Evolutionary conservation across 1,284 basidiomycete species (phyloP).

Genomic region (Cystobasidiaceae sp.): DNA sequence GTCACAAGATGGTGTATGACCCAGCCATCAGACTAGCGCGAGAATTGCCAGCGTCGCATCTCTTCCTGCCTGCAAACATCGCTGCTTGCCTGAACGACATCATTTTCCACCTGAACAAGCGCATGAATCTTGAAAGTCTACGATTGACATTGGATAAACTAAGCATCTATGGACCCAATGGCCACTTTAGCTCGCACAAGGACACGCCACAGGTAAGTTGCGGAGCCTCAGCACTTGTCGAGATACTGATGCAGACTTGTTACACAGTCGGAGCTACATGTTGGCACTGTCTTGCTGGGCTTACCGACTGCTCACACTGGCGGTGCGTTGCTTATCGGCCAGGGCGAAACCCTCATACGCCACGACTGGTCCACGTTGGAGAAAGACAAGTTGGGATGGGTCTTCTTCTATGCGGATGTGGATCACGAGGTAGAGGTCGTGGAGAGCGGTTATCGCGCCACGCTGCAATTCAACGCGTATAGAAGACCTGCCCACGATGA

Average conservation of each 20-base stretch:
- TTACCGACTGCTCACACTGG: not conserved
- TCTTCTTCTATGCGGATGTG: not conserved
- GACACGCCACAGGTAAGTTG: not conserved
- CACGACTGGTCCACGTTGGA: not conserved
- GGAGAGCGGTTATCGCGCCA: not conserved
- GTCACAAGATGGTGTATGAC: not conserved
- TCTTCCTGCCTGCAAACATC: not conserved
- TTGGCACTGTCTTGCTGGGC: not conserved
- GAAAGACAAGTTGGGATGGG: not conserved
- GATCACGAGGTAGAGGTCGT: not conserved
- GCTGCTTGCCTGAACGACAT: not conserved
- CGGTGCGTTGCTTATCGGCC: not conserved
- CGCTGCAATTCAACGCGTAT: too few species aligned
- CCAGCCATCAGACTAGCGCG: not conserved
- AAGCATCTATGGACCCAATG: not conserved
- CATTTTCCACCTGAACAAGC: not conserved
- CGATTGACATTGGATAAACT: not conserved
- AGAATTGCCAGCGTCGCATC: not conserved
- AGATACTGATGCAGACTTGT: not conserved
- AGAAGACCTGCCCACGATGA: too few species aligned
- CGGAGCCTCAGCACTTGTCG: not conserved
- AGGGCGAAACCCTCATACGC: not conserved
- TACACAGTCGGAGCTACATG: too few species aligned
- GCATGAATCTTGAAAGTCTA: not conserved
- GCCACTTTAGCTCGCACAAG: not conserved